Evolutionary conservation across 2,329 filamentous ascomycete species (phyloP).

Genomic region (Aspergillus sergii): DNA sequence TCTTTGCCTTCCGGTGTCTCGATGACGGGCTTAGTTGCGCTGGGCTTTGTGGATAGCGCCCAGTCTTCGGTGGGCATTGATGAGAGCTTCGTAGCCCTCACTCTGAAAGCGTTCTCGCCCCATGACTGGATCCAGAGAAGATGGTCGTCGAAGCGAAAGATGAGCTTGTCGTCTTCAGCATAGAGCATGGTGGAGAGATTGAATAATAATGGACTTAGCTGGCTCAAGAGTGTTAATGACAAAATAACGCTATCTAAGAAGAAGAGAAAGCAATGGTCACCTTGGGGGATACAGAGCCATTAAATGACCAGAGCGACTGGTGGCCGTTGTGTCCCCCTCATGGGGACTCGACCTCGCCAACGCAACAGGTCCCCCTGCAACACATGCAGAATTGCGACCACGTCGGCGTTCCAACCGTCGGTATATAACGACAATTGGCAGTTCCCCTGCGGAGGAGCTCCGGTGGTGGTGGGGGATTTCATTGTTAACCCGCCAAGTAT

Average conservation of each 20-base stretch:
- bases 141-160: slow-evolving; percentile 43
- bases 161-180: slow-evolving; percentile 35
- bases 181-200: slow-evolving; percentile 31
- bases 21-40: slow-evolving; percentile 15
- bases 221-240: not conserved
- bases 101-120: slow-evolving; percentile 42
- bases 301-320: not conserved
- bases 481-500: not conserved
- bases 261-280: not conserved
- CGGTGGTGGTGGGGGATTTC: slow-evolving; percentile 1
- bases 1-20: slow-evolving; percentile 25
- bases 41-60: slow-evolving; percentile 34
- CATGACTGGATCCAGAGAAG: slow-evolving; percentile 42
- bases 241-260: not conserved
- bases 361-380: not conserved
- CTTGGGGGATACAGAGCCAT: not conserved
- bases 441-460: slow-evolving; percentile 4
- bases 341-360: not conserved
- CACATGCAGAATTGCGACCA: not conserved
- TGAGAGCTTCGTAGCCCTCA: slow-evolving; percentile 41
- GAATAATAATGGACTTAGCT: not conserved
- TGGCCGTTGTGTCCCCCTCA: slow-evolving; percentile 1
- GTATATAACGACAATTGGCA: slow-evolving; percentile 5
- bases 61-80: slow-evolving; percentile 40
- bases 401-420: not conserved